Evolutionary conservation across 306 rosid genomes (phyloP), one percentile per base, ranked within the genome.

Genomic region (Prunus kanzakura): DNA sequence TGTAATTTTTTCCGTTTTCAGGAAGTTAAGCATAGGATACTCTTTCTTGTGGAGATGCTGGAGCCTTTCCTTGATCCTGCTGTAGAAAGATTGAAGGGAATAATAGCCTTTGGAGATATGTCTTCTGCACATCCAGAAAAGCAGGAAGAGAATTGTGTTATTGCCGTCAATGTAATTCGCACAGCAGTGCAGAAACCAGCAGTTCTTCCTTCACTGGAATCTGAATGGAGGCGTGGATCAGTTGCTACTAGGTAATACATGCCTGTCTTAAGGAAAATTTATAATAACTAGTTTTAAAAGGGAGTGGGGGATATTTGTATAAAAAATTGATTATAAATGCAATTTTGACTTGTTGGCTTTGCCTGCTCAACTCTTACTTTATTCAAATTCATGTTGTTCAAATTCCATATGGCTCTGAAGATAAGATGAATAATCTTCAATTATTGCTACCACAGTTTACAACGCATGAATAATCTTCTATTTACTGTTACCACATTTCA

Each of bases 11-110:
- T 25, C 72, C 72, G 64, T 74, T 85, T 32, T 56, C 84, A 93
- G 98, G 98, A 93, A 86, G 96, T 87, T 35, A 91, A 93, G 83
- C 89, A 82, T 82, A 89, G 75, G 80, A 89, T 93, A 82, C 92
- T 93, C 67, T 93, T 93, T 85, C 97, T 93, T 79, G 86, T 91
- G 81, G 98, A 93, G 89, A 91, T 93, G 93, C 88, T 93, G 52
- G 98, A 93, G 83, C 93, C 96, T 66, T 93, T 88, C 79, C 91
- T 93, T 64, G 97, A 93, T 88, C 98, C 98, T 63, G 93, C 91
- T 73, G 85, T 91, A 32, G 85, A 89, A 76, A 87, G 82, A 41
- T 88, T 87, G 22, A 93, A 86, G 83, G 88, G 92, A 71, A 84
- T 84, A 49, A 87, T 93, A 80, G 88, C 97, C 67, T 93, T 91